Conservation (phyloP, 2,329 filamentous ascomycete species). For the Aureobasidium lini region DNA sequence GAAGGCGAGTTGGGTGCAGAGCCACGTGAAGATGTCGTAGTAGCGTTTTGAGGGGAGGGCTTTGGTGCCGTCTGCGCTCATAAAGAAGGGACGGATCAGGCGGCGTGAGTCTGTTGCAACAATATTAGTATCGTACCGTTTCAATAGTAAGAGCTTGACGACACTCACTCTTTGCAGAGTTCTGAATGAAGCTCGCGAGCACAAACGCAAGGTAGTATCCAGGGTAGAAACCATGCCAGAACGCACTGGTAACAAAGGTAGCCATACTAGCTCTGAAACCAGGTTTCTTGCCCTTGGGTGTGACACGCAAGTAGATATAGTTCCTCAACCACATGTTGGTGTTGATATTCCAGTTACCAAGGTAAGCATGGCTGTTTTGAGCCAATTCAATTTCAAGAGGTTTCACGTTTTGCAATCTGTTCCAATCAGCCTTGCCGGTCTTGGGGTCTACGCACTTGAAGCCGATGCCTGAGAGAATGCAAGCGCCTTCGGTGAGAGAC, state of each 20-base stretch:
- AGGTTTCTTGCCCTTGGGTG: slow-evolving; percentile 89
- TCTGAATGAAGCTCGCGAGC: slow-evolving; percentile 84
- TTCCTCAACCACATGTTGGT: slow-evolving; percentile 96
- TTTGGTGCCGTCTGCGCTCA: slow-evolving; percentile 65
- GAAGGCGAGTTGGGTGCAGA: slow-evolving; percentile 75
- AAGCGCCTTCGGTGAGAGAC: slow-evolving; percentile 86
- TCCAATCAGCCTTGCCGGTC: slow-evolving; percentile 81
- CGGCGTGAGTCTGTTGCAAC: slow-evolving; percentile 67
- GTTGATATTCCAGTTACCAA: slow-evolving; percentile 97
- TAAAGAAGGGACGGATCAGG: slow-evolving; percentile 84
- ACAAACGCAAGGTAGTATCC: slow-evolving; percentile 92
- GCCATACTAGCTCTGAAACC: slow-evolving; percentile 91
- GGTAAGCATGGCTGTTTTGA: slow-evolving; percentile 86
- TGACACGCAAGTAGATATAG: slow-evolving; percentile 92
- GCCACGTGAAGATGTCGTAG: slow-evolving; percentile 72
- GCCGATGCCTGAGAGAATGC: slow-evolving; percentile 85
- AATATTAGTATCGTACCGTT: not conserved
- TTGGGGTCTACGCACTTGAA: slow-evolving; percentile 86
- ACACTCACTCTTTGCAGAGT: slow-evolving; percentile 79
- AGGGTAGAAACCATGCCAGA: slow-evolving; percentile 98
- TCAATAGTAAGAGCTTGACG: not conserved
- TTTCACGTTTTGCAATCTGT: slow-evolving; percentile 82
- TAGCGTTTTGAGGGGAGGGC: slow-evolving; percentile 68
- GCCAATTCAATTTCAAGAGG: slow-evolving; percentile 80
- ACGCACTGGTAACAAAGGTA: slow-evolving; percentile 87